A percentile compares a stretch with the other conserved stretches of the same genome.
Evolutionary conservation across 2,329 filamentous ascomycete species (phyloP).

Genomic region (Catunica adiposa): DNA sequence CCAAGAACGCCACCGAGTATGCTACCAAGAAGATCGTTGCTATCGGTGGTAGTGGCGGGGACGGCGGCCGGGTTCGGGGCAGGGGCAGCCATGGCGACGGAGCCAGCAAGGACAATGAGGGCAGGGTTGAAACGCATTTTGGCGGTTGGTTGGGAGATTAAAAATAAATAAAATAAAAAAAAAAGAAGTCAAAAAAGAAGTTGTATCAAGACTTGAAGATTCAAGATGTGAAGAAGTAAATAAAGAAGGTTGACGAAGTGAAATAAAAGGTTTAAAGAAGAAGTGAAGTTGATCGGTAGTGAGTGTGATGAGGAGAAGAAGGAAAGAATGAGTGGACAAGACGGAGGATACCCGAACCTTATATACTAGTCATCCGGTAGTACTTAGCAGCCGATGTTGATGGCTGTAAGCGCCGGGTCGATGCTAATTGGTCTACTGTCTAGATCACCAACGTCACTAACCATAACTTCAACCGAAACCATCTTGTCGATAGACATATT

Average conservation of each 20-base stretch:
- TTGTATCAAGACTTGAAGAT: background rate
- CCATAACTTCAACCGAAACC: no score
- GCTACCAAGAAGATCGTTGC: background rate
- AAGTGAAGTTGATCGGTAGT: conserved; percentile 4
- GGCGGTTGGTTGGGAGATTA: background rate
- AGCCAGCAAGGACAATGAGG: conserved; percentile 6
- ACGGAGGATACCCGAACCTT: background rate
- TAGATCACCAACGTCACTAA: no score
- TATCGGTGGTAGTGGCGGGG: background rate
- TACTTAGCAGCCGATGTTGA: no score
- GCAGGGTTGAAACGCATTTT: conserved; percentile 13
- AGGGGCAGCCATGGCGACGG: conserved; percentile 6
- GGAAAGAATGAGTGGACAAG: background rate
- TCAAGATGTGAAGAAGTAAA: background rate
- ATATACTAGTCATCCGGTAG: conserved; percentile 7
- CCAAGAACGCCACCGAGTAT: no score
- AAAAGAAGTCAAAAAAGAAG: background rate
- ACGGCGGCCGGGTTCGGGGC: background rate
- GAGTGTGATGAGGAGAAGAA: conserved; percentile 8
- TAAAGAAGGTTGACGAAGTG: conserved; percentile 1
- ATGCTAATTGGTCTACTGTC: no score
- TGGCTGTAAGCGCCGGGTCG: no score
- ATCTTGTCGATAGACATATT: no score
- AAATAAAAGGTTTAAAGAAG: conserved; percentile 3
- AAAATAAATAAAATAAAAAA: conserved; percentile 1